Base-by-base conservation (phyloP, 176 grass and related monocot genomes). In the Puccinellia tenuiflora region DNA sequence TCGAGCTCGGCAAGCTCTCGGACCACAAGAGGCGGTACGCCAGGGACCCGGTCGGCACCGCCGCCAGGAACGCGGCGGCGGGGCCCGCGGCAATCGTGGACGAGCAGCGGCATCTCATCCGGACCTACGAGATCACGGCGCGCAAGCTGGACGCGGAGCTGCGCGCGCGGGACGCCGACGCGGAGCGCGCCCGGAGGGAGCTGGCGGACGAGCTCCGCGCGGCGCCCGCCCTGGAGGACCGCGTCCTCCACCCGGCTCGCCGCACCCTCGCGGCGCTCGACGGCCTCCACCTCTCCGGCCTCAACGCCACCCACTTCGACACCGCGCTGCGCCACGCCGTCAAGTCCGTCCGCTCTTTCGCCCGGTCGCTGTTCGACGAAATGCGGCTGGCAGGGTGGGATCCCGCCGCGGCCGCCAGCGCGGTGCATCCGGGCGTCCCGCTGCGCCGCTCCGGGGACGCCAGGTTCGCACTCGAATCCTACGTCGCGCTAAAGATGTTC, bases 331-430 rank as follows among this genome's bases (percentile, higher is more conserved):
- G 88, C 5, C 86, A 86, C 85, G 4, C 90, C 1, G 73, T 77
- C 30, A 88, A 46, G 66, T 81, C 95, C 24, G 46, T 96, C 73
- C 80, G 86, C 40, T 82, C 79, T 3, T 98, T 96, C 80, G 62
- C 85, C 38, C 72, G 60, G 24, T 54, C 84, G n/a, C 79, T 98
- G 91, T 45, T 76, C 18, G 43, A 80, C 37, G 79, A 72, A n/a
- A 95, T 98, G 96, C 84, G 77, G 37, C 33, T 21, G 2, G 89
- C 93, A 1, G 92, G 88, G 1, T 98, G 96, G 96, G 89, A 98
- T 13, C 54, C 84, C 35, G 31, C 75, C 25, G 89, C 77, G 9
- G 95, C 90, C 0, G 86, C 86, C 0, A 57, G 40, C 0, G 87
- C 93, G n/a, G 73, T 90, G 75, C 96, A 93, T 75, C 89, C 76